A percentile compares a stretch with the other conserved stretches of the same genome.
Evolutionary conservation across 192 early-diverging fungal species (phyloP).

Genomic region (Radiomyces spectabilis): DNA sequence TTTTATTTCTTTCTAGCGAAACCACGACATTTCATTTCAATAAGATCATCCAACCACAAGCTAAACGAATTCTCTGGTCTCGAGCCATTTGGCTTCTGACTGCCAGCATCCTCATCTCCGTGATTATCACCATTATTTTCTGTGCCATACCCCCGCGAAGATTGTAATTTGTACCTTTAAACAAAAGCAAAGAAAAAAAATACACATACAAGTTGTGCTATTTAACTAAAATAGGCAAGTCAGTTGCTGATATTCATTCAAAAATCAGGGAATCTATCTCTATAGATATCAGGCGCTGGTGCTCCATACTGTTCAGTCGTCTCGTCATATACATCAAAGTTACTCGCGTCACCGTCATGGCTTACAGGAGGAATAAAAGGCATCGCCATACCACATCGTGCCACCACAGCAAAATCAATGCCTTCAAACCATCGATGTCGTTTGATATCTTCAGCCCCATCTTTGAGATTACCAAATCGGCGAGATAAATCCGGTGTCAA

Average conservation of each 20-base stretch:
- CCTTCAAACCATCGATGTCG: constrained; percentile 74
- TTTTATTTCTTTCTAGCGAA: constrained; percentile 16
- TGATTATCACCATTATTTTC: constrained; percentile 24
- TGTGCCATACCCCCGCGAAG: constrained; percentile 17
- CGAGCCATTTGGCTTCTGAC: constrained; percentile 24
- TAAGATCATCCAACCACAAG: constrained; percentile 22
- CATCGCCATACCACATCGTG: constrained; percentile 65
- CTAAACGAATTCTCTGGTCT: constrained; percentile 17
- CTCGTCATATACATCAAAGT: constrained; percentile 29
- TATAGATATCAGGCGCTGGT: too few relatives aligned
- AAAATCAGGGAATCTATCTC: too few relatives aligned
- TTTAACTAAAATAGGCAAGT: too few relatives aligned
- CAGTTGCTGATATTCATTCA: too few relatives aligned
- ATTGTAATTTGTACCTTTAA: constrained; percentile 6
- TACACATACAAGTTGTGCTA: too few relatives aligned
- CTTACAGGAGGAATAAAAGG: constrained; percentile 63
- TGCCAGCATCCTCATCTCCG: constrained; percentile 6
- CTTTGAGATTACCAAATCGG: constrained; percentile 77
- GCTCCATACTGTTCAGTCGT: constrained; percentile 45
- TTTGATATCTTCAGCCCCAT: constrained; percentile 73
- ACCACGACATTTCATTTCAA: constrained; percentile 30
- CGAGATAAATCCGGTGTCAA: constrained; percentile 74
- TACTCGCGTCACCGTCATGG: constrained; percentile 39
- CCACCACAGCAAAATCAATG: constrained; percentile 53
- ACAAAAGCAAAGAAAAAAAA: too few relatives aligned